phyloP scores from a whole-genome alignment of 164 flowering plant species.

The Umbellularia californica region DNA sequence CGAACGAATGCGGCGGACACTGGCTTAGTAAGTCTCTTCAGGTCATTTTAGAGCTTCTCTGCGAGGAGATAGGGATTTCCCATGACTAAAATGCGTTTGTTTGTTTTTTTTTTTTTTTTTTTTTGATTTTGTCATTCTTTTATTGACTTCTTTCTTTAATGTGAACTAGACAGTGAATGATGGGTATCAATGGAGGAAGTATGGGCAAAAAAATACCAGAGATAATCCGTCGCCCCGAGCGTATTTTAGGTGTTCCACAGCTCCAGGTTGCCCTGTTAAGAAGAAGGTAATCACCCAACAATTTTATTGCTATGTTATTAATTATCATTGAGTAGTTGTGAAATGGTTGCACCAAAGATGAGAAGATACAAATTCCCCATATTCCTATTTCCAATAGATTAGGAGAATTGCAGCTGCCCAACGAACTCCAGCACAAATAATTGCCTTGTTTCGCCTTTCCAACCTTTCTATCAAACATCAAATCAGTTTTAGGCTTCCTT shows the following conservation, averaged over 20 bases:
- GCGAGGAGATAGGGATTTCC: too few species aligned
- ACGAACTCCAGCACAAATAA: too few species aligned
- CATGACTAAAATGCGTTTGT: not conserved
- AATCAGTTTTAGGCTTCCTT: too few species aligned
- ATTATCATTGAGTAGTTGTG: not conserved
- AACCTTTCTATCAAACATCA: too few species aligned
- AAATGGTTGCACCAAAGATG: not conserved
- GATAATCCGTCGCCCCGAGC: slow-evolving; percentile 63
- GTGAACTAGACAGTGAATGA: slow-evolving; percentile 45
- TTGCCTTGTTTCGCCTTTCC: too few species aligned
- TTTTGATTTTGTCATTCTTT: not conserved
- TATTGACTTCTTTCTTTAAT: not conserved
- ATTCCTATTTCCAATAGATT: not conserved
- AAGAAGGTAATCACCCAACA: slow-evolving; percentile 39
- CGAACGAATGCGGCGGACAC: slow-evolving; percentile 23
- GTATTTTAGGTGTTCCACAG: slow-evolving; percentile 49
- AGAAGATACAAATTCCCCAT: not conserved
- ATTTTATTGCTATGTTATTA: not conserved
- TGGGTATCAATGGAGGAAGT: slow-evolving; percentile 69
- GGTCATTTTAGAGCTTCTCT: not conserved
- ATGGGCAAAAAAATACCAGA: slow-evolving; percentile 59
- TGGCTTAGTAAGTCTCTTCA: slow-evolving; percentile 24
- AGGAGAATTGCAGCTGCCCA: too few species aligned
- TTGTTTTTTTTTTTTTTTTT: too few species aligned
- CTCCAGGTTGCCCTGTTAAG: slow-evolving; percentile 53